A percentile compares a stretch with the other conserved stretches of the same genome.
Conservation (phyloP, 805 yeast genomes). For the Jamesozyma lodderae region DNA sequence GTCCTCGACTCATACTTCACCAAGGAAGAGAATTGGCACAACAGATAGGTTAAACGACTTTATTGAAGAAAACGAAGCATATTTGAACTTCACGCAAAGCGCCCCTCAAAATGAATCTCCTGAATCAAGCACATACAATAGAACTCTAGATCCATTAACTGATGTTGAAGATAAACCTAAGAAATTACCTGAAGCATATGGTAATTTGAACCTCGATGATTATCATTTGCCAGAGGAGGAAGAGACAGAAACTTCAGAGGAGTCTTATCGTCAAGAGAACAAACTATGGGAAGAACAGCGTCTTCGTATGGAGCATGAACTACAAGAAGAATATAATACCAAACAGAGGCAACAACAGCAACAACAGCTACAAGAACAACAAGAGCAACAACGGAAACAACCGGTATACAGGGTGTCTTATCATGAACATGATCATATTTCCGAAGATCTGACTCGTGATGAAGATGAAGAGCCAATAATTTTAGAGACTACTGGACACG, state of each 20-base stretch:
- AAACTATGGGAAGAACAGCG: constrained; percentile 16
- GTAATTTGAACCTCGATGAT: constrained; percentile 1
- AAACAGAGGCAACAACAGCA: neutral
- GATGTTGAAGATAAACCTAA: neutral
- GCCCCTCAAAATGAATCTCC: constrained; percentile 16
- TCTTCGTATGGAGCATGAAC: constrained; percentile 11
- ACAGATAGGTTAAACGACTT: constrained; percentile 19
- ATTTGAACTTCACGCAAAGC: constrained; percentile 22
- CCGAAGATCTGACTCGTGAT: too few species aligned
- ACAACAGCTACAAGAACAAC: neutral
- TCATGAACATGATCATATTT: neutral
- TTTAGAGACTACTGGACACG: neutral
- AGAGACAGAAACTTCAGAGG: constrained; percentile 7
- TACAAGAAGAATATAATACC: constrained; percentile 5
- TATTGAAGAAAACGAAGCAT: constrained; percentile 22
- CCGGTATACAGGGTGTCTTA: neutral
- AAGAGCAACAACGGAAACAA: neutral
- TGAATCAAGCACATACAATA: constrained; percentile 8
- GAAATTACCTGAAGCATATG: neutral
- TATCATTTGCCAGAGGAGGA: constrained; percentile 6
- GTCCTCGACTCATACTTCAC: constrained; percentile 4
- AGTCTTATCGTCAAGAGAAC: constrained; percentile 12
- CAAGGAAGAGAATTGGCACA: constrained; percentile 6
- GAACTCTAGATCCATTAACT: constrained; percentile 8
- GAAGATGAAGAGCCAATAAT: neutral